Evolutionary conservation across 371 early-diverging fungal genomes (phyloP).

Genomic region (Nematocida homosporus): DNA sequence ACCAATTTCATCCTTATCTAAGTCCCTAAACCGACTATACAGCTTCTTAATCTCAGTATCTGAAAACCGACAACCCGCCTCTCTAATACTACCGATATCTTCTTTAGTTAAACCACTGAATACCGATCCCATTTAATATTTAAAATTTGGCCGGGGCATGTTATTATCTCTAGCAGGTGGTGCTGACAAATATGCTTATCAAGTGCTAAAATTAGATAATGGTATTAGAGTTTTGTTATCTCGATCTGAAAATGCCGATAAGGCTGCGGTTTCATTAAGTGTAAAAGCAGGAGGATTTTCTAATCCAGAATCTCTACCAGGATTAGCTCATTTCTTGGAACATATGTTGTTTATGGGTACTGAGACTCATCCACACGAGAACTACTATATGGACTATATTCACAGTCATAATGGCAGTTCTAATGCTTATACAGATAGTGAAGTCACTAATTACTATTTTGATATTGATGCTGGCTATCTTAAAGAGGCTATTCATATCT

Average conservation of each 20-base stretch:
- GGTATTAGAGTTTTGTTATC: constrained; percentile 58
- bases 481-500: constrained; percentile 81
- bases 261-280: constrained; percentile 61
- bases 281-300: constrained; percentile 79
- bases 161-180: constrained; percentile 28
- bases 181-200: constrained; percentile 59
- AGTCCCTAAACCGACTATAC: constrained; percentile 38
- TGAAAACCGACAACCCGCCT: constrained; percentile 28
- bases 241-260: constrained; percentile 44
- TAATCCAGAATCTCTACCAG: constrained; percentile 73
- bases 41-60: constrained; percentile 22
- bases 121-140: constrained; percentile 44
- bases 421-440: constrained; percentile 84
- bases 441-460: constrained; percentile 86
- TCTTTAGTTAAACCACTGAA: constrained; percentile 55
- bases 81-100: constrained; percentile 23
- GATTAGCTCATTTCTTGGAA: constrained; percentile 94
- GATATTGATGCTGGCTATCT: constrained; percentile 77
- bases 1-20: constrained; percentile 54
- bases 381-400: constrained; percentile 71
- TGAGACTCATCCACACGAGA: constrained; percentile 61
- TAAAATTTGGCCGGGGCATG: constrained; percentile 13
- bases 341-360: constrained; percentile 84
- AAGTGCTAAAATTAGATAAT: constrained; percentile 54
- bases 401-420: constrained; percentile 79